Base-by-base conservation (phyloP, 352 stramenopile species). In the Phytophthora parvispora region DNA sequence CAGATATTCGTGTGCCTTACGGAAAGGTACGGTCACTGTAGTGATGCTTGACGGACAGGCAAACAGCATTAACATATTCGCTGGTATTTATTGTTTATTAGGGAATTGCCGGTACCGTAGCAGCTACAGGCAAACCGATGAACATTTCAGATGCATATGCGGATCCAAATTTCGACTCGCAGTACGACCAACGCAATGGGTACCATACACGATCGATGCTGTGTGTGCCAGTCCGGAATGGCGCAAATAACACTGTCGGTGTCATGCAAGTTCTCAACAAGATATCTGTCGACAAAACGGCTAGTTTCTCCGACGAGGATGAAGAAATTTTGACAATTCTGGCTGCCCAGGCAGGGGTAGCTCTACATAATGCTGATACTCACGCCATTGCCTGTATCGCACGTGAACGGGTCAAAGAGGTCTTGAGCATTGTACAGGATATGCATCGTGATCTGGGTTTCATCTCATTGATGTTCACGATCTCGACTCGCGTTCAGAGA, bases 91-190 rank as follows among this genome's bases (percentile, higher is more conserved):
- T 34, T 56, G 27, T 43, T 36, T 36, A 43, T 24, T 63, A 96
- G 80, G 95, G 95, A 15, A 93, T 99, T 49, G 92, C 93, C 25
- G 96, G 95, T 6, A 92, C 82, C 5, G 93, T 97, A 16, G 92
- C 94, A 1, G 75, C 78, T 18, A 97, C 81, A 0, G 87, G 88
- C 34, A 86, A 94, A 53, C 61, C 83, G 1, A 81, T 98, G 57
- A 98, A 98, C 72, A 97, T 99, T 52, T 75, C 67, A 6, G 92
- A 99, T 67, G 96, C 95, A 1, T 99, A 99, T 67, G 68, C 93
- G n/a, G 95, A 99, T 59, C 71, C 86, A 1, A 92, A 93, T 55
- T 99, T 99, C 67, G 94, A 99, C 63, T 83, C 81, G 51, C 83
- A 96, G 29, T 97, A 98, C 67, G 95, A 98, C 54, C 78, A 94